Evolutionary conservation across 345 rosid species (phyloP).

Genomic region (Eucalyptus curtisii): DNA sequence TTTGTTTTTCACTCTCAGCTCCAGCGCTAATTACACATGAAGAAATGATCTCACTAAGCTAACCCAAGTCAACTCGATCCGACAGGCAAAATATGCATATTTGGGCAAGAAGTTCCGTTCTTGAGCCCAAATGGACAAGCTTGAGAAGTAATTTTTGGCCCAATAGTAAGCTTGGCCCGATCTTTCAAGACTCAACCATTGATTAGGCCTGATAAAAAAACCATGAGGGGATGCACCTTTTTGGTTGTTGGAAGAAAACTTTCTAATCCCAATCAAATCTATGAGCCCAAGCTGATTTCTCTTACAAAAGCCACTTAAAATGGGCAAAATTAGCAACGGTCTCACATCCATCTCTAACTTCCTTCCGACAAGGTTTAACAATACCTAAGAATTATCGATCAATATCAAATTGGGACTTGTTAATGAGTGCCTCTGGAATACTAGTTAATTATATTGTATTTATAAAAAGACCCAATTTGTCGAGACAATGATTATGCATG

Average conservation of each 20-base stretch:
- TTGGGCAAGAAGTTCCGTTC: not conserved
- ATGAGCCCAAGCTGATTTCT: not conserved
- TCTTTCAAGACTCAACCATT: not conserved
- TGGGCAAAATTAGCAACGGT: not conserved
- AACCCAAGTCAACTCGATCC: not conserved
- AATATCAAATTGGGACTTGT: not conserved
- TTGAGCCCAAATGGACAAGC: not conserved
- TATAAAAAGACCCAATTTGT: not conserved
- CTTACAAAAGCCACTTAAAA: not conserved
- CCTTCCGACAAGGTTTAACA: not conserved
- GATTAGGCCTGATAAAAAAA: not conserved
- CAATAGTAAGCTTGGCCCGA: not conserved
- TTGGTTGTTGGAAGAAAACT: not conserved
- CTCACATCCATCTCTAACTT: not conserved
- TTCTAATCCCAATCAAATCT: not conserved
- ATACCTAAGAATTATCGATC: not conserved
- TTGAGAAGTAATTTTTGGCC: not conserved
- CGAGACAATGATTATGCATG: not conserved
- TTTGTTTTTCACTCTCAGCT: not conserved
- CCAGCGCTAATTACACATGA: not conserved
- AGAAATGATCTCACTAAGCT: not conserved
- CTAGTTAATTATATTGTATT: fast-evolving
- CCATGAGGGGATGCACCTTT: not conserved
- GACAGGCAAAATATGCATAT: not conserved
- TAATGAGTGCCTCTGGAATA: not conserved